Evolutionary conservation across 177 flowering plant genomes (phyloP).

Genomic region (Vitis hybrid): DNA sequence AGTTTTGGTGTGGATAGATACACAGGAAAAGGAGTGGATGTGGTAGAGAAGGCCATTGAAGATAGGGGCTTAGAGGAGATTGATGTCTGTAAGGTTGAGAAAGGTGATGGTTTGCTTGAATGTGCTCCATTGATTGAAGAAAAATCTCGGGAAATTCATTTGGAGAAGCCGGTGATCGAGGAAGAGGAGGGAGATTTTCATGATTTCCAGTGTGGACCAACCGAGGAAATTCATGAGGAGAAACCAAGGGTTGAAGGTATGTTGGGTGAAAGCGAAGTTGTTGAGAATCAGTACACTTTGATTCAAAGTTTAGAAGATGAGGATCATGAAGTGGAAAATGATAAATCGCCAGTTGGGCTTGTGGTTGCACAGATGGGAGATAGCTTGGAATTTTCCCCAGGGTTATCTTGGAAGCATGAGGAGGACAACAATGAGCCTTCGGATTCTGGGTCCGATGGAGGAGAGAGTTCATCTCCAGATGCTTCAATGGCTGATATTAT

Average conservation of each 20-base stretch:
- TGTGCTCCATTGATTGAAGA: conserved; percentile 28
- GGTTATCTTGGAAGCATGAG: conserved; percentile 23
- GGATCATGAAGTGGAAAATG: conserved; percentile 17
- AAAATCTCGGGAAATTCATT: conserved; percentile 21
- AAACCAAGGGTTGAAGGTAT: conserved; percentile 10
- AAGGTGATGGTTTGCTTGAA: conserved; percentile 14
- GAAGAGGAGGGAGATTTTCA: conserved; percentile 22
- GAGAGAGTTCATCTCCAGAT: conserved; percentile 89
- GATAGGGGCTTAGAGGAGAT: conserved; percentile 17
- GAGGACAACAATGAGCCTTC: conserved; percentile 24
- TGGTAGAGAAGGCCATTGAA: conserved; percentile 15
- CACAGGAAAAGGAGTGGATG: conserved; percentile 20
- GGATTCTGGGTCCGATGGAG: conserved; percentile 55
- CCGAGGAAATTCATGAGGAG: conserved; percentile 23
- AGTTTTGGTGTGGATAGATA: conserved; percentile 32
- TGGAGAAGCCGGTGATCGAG: conserved; percentile 21
- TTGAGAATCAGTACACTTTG: conserved; percentile 19
- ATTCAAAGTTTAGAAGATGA: conserved; percentile 16
- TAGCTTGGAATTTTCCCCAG: conserved; percentile 19
- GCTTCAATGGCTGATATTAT: conserved; percentile 86
- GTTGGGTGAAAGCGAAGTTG: conserved; percentile 8
- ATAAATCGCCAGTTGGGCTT: conserved; percentile 15
- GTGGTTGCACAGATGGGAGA: conserved; percentile 20
- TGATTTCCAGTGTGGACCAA: conserved; percentile 18
- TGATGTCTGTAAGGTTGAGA: conserved; percentile 15